A percentile compares a stretch with the other conserved stretches of the same genome.
These are phyloP conservation scores for Tylopilus cervinicoccineus DNA, from an alignment of 768 basidiomycete species.

Conservation along the genomic window DNA sequence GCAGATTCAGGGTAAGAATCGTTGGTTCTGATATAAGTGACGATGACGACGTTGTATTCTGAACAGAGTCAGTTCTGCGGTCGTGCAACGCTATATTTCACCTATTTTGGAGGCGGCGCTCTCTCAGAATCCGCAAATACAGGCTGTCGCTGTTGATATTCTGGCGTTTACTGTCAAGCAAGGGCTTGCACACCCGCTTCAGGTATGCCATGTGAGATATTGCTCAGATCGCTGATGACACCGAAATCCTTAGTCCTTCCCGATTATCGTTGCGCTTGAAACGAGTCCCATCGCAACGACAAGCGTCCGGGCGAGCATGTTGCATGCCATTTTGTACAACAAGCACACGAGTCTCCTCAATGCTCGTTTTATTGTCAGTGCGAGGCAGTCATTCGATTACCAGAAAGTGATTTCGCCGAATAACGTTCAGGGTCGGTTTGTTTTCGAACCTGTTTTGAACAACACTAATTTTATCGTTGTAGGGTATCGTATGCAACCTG, in stretches of 20 bases:
- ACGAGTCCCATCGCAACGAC: conserved; percentile 62
- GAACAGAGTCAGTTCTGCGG: conserved; percentile 83
- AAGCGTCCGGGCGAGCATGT: conserved; percentile 69
- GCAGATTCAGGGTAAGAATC: conserved; percentile 88
- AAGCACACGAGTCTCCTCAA: conserved; percentile 92
- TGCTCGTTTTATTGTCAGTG: conserved; percentile 77
- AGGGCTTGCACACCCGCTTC: conserved; percentile 91
- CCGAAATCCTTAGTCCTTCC: conserved; percentile 64
- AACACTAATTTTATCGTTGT: not conserved
- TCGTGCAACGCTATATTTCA: conserved; percentile 88
- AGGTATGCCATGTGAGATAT: conserved; percentile 44
- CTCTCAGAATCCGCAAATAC: conserved; percentile 65
- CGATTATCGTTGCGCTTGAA: conserved; percentile 90
- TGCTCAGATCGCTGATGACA: not conserved
- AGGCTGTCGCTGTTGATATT: conserved; percentile 84
- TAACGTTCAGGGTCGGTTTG: conserved; percentile 48
- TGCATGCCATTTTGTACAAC: conserved; percentile 78
- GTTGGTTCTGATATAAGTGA: not conserved
- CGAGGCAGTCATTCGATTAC: conserved; percentile 78
- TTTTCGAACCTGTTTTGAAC: not conserved
- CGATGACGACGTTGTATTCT: not conserved
- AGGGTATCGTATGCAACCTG: conserved; percentile 66
- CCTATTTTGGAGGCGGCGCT: conserved; percentile 80
- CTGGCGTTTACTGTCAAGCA: conserved; percentile 91
- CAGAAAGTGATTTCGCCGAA: conserved; percentile 56